phyloP scores from a whole-genome alignment of 2,329 filamentous ascomycete species.

The Tolypocladium album region DNA sequence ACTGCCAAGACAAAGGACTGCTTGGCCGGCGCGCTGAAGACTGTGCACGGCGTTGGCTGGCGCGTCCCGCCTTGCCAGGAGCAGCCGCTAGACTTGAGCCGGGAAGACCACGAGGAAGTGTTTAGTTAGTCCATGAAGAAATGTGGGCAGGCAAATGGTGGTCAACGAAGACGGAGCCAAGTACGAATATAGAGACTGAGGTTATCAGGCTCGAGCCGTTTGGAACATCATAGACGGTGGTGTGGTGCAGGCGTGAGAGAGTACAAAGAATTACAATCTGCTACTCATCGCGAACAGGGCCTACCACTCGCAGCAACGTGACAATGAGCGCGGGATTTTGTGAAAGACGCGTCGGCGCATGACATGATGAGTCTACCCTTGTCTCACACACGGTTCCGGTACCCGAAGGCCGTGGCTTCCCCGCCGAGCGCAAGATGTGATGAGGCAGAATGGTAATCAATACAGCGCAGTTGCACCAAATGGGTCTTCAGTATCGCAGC shows the following conservation, averaged over 20 bases:
- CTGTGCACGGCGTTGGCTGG: slow-evolving; percentile 53
- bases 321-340: neutral
- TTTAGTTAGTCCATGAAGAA: slow-evolving; percentile 18
- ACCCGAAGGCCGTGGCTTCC: neutral
- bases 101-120: slow-evolving; percentile 16
- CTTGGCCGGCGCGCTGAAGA: slow-evolving; percentile 46
- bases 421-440: neutral
- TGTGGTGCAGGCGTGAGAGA: neutral
- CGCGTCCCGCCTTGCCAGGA: slow-evolving; percentile 15
- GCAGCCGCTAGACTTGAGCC: slow-evolving; percentile 38
- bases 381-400: neutral
- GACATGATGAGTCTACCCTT: neutral
- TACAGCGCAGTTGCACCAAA: neutral
- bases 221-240: slow-evolving; percentile 13
- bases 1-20: slow-evolving; percentile 39
- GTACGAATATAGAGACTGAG: slow-evolving; percentile 19
- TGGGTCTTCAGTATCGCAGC: too few species aligned
- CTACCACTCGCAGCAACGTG: neutral
- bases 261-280: neutral
- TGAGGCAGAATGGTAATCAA: neutral
- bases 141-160: slow-evolving; percentile 17
- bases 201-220: slow-evolving; percentile 20
- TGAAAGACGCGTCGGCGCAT: neutral
- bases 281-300: neutral
- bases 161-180: slow-evolving; percentile 18